These are phyloP conservation scores for Nematocida sp. DNA, from an alignment of 371 early-diverging fungal genomes.

Conservation along the genomic window DNA sequence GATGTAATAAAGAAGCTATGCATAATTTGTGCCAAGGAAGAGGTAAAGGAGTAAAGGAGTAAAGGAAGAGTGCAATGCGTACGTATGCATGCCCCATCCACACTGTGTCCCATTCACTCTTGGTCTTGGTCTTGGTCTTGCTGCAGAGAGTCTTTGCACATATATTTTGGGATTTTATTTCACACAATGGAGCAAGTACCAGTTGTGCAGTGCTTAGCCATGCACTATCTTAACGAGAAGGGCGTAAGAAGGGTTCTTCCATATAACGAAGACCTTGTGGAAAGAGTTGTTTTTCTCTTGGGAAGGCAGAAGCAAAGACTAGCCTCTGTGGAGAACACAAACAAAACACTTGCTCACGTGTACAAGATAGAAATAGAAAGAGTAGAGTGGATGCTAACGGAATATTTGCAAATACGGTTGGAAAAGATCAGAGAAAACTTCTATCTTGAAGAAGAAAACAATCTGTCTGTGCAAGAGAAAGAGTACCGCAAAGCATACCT, in stretches of 20 bases:
- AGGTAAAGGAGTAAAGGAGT: too few species aligned
- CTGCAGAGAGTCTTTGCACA: background rate
- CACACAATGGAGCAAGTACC: conserved; percentile 8
- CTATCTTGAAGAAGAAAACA: background rate
- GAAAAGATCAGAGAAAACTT: conserved; percentile 41
- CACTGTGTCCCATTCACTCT: background rate
- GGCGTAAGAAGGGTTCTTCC: background rate
- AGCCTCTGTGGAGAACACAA: background rate
- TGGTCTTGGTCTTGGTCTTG: background rate
- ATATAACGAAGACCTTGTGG: conserved; percentile 40
- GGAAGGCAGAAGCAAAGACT: background rate
- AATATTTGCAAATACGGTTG: conserved; percentile 33
- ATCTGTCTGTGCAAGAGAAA: conserved; percentile 14
- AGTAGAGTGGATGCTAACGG: conserved; percentile 37
- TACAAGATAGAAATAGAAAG: conserved; percentile 30
- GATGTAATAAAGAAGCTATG: too few species aligned
- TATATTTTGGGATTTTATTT: background rate
- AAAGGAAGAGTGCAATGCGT: too few species aligned
- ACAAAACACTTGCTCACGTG: conserved; percentile 19
- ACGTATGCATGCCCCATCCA: background rate
- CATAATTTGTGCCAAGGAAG: too few species aligned
- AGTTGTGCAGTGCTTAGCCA: conserved; percentile 20
- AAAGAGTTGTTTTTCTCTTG: conserved; percentile 22
- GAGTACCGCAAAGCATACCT: conserved; percentile 7
- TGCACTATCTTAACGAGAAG: conserved; percentile 41